Percentiles rank a stretch among this genome's conserved stretches.
These are phyloP conservation scores for Thermomucor indicae-seudaticae DNA, from an alignment of 371 early-diverging fungal genomes.

Conservation along the genomic window DNA sequence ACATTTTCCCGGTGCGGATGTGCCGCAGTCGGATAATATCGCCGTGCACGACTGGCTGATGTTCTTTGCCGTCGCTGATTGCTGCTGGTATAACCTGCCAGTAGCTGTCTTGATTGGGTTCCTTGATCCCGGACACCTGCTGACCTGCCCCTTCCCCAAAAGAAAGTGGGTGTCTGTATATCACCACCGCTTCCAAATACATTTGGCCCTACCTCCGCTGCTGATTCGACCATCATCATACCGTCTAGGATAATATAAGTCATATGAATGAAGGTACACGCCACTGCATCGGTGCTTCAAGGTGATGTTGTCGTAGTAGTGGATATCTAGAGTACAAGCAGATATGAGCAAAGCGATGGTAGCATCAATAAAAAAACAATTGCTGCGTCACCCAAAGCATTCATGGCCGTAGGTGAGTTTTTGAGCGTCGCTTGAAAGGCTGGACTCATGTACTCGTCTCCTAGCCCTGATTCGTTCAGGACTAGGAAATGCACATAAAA, in stretches of 20 bases:
- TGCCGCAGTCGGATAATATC: constrained; percentile 70
- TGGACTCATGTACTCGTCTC: constrained; percentile 86
- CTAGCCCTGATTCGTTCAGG: constrained; percentile 73
- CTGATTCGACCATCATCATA: constrained; percentile 92
- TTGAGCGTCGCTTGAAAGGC: constrained; percentile 78
- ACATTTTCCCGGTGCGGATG: constrained; percentile 46
- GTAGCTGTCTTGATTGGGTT: constrained; percentile 66
- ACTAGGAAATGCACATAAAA: constrained; percentile 78
- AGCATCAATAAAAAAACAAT: neutral
- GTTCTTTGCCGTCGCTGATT: neutral
- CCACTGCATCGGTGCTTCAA: constrained; percentile 73
- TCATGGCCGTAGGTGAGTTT: constrained; percentile 61
- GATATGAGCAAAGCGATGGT: neutral
- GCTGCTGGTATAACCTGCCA: constrained; percentile 66
- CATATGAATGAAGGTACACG: constrained; percentile 81
- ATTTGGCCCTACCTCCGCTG: constrained; percentile 57
- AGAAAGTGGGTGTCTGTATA: neutral
- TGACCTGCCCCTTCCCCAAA: constrained; percentile 47
- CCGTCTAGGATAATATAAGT: constrained; percentile 76
- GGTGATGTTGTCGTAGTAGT: constrained; percentile 78
- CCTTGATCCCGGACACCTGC: constrained; percentile 76
- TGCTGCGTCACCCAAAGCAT: constrained; percentile 14
- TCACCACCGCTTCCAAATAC: neutral
- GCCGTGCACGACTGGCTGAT: constrained; percentile 34
- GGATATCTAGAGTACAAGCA: constrained; percentile 56